Evolutionary conservation across 2,329 filamentous ascomycete species (phyloP).

Genomic region (Exophiala sideris): DNA sequence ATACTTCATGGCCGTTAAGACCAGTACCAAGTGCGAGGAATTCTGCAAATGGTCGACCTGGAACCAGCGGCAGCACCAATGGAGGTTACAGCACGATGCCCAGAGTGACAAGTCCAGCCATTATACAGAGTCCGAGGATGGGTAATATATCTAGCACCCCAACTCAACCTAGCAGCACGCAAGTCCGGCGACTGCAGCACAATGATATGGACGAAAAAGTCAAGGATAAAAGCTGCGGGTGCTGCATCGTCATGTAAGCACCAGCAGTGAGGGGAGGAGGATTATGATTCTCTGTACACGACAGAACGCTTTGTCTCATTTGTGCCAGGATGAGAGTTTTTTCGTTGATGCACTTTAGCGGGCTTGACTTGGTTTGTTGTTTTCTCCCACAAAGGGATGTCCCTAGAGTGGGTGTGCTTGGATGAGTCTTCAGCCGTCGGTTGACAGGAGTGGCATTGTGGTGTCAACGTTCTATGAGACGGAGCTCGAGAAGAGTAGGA

Average conservation of each 20-base stretch:
- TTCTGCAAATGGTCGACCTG: slow-evolving; percentile 33
- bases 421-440: no score
- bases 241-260: slow-evolving; percentile 71
- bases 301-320: slow-evolving; percentile 12
- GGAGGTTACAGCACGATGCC: slow-evolving; percentile 51
- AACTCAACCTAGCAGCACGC: slow-evolving; percentile 36
- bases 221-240: slow-evolving; percentile 62
- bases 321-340: slow-evolving; percentile 7
- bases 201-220: slow-evolving; percentile 55
- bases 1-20: slow-evolving; percentile 32
- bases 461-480: no score
- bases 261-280: background rate
- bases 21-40: slow-evolving; percentile 28
- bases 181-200: slow-evolving; percentile 44
- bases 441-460: no score
- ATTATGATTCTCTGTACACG: slow-evolving; percentile 7
- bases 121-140: slow-evolving; percentile 20
- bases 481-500: no score
- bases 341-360: slow-evolving; percentile 24
- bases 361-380: slow-evolving; percentile 9
- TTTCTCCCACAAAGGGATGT: no score
- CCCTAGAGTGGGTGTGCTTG: no score
- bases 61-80: slow-evolving; percentile 42
- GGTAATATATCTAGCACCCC: slow-evolving; percentile 23
- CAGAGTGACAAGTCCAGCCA: slow-evolving; percentile 40